Base-by-base conservation (phyloP, 371 early-diverging fungal species). In the Circinella umbellata region DNA sequence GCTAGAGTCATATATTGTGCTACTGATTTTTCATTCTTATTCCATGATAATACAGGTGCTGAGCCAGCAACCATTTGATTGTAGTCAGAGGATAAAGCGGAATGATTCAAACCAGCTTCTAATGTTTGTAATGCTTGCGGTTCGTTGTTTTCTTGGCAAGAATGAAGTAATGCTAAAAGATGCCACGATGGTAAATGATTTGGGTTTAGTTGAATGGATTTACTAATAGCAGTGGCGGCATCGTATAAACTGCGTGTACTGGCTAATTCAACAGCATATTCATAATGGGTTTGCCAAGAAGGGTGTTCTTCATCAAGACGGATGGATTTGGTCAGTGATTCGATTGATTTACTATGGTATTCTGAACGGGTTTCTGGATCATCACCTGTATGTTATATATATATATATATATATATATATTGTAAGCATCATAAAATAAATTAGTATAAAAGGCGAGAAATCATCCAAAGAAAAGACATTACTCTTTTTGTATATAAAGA, bases 151-250 rank as follows among this genome's bases (percentile, higher is more conserved):
- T 64, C 61, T 57, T 71, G 66, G 6, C 90, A 87, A 13, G 93
- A 90, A 17, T 92, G 79, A 38, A 96, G 73, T 54, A 96, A 82
- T 0, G 90, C 92, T 38, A 97, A 75, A 34, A 97, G 81, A 75
- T 97, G 93, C 95, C 95, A 97, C 2, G 94, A 90, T 11, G 90
- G 82, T 36, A 91, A 80, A 63, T 89, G 83, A 4, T 79, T 67
- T 0, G 90, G 73, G 18, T 93, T 85, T 34, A 90, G 67, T 55
- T 77, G 76, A 38, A 95, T 73, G 0, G 94, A 87, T 37, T 85
- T 79, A 63, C 88, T 88, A 14, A 92, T 79, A 1, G 83, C 70
- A 3, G 66, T 49, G 3, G 90, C 82, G 1, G 96, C 95, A 18
- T 80, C 80, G 0, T 78, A 47, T 42, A 93, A 83, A 69, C 94